Conservation (phyloP, 163 green algal species). For the Picocystis sp. region DNA sequence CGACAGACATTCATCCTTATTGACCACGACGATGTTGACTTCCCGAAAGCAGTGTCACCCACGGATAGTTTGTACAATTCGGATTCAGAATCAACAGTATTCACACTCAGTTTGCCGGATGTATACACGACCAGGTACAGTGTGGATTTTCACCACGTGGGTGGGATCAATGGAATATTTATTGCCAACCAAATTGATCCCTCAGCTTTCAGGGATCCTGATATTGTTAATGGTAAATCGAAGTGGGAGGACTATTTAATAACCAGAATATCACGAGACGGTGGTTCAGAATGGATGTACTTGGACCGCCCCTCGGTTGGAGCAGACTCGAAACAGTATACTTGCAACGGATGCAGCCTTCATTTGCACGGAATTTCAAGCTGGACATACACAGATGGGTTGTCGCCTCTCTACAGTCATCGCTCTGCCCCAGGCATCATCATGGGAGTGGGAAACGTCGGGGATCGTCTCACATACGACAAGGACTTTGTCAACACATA, state of each 20-base stretch:
- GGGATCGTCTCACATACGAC: constrained; percentile 23
- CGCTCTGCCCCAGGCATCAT: constrained; percentile 62
- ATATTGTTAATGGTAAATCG: neutral
- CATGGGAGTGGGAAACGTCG: constrained; percentile 71
- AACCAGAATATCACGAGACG: constrained; percentile 54
- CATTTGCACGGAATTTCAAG: constrained; percentile 59
- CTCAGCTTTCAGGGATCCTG: neutral
- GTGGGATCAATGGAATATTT: constrained; percentile 16
- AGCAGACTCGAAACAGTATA: constrained; percentile 43
- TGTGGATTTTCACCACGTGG: constrained; percentile 19
- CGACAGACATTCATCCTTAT: constrained; percentile 6
- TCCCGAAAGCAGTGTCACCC: constrained; percentile 1
- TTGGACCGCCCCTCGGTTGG: constrained; percentile 29
- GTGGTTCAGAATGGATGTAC: constrained; percentile 44
- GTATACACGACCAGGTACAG: constrained; percentile 1
- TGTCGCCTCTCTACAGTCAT: constrained; percentile 61
- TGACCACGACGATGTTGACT: constrained; percentile 21
- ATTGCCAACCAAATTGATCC: constrained; percentile 25
- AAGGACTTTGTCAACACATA: constrained; percentile 35
- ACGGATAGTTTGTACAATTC: constrained; percentile 23
- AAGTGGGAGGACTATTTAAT: constrained; percentile 22
- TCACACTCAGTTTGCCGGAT: constrained; percentile 16
- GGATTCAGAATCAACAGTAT: constrained; percentile 15
- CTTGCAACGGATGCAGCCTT: constrained; percentile 31
- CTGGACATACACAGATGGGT: constrained; percentile 26